A percentile compares a stretch with the other conserved stretches of the same genome.
phyloP scores from a whole-genome alignment of 139 green algal genomes.

The Coelastrella sp. region DNA sequence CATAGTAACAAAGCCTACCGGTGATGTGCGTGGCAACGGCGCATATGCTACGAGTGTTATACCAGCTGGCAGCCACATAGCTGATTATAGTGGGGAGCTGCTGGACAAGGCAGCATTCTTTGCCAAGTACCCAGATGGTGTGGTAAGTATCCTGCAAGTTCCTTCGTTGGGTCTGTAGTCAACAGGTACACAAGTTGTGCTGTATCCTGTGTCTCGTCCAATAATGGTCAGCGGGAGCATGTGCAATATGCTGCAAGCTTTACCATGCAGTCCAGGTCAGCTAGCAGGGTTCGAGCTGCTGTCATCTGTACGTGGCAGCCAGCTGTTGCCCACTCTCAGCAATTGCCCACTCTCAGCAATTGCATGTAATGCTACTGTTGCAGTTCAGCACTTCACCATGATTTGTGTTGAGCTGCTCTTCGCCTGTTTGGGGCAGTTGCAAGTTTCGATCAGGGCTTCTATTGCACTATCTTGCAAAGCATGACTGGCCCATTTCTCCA shows the following conservation, averaged over 20 bases:
- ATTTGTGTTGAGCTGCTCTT: no score
- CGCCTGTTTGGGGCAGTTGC: no score
- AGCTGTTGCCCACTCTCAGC: no score
- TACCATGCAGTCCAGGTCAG: no score
- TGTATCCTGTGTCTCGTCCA: background rate
- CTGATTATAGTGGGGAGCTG: slow-evolving; percentile 68
- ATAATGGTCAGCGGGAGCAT: background rate
- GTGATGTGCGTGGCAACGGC: slow-evolving; percentile 46
- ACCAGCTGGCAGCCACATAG: slow-evolving; percentile 61
- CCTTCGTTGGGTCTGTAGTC: background rate
- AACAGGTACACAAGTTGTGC: background rate
- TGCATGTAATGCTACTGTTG: no score
- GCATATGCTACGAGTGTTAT: slow-evolving; percentile 22
- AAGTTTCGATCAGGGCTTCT: no score
- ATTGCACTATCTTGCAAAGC: no score
- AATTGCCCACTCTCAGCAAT: no score
- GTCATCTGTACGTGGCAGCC: no score
- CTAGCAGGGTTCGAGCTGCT: no score
- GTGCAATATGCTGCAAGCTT: background rate
- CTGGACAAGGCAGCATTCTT: slow-evolving; percentile 60
- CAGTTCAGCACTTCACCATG: no score
- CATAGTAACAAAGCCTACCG: slow-evolving; percentile 52
- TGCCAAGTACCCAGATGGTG: slow-evolving; percentile 62
- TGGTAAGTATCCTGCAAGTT: slow-evolving; percentile 50
- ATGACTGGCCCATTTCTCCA: no score